Percentiles rank a stretch among this genome's conserved stretches.
phyloP scores from a whole-genome alignment of 116 monocot species.

The Trichopus zeylanicus region DNA sequence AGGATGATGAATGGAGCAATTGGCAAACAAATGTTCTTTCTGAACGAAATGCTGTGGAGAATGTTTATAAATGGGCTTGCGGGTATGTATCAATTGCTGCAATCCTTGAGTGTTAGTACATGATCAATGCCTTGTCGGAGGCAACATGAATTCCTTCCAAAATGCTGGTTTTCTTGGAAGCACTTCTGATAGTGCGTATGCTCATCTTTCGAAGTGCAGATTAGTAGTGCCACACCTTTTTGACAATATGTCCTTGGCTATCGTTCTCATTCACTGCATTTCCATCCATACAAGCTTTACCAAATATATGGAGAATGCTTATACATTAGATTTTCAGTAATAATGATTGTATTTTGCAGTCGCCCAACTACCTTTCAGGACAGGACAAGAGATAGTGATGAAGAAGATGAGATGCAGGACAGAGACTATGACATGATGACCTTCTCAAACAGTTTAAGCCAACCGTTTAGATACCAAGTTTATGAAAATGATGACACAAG shows the following conservation, averaged over 20 bases:
- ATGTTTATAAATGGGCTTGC: conserved; percentile 37
- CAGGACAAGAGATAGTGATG: conserved; percentile 30
- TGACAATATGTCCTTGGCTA: too few relatives aligned
- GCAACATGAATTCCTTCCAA: not conserved
- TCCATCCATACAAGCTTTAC: too few relatives aligned
- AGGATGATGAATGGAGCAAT: conserved; percentile 17
- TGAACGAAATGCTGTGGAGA: conserved; percentile 24
- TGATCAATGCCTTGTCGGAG: not conserved
- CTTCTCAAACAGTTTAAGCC: conserved; percentile 21
- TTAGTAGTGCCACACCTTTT: too few relatives aligned
- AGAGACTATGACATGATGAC: conserved; percentile 26
- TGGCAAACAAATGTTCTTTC: conserved; percentile 24
- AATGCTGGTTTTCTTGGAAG: not conserved
- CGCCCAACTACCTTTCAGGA: conserved; percentile 32
- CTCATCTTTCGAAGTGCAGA: not conserved
- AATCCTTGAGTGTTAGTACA: not conserved
- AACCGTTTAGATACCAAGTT: conserved; percentile 19
- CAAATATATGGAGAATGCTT: too few relatives aligned
- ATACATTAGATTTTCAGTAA: conserved; percentile 3
- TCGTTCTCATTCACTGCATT: too few relatives aligned
- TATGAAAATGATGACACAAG: conserved; percentile 23
- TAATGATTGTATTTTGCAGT: conserved; percentile 11
- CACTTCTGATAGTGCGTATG: not conserved
- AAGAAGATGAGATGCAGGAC: conserved; percentile 30
- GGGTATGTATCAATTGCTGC: conserved; percentile 23